phyloP scores from a whole-genome alignment of 805 yeast species.

The Vanderwaltozyma yarrowii region DNA sequence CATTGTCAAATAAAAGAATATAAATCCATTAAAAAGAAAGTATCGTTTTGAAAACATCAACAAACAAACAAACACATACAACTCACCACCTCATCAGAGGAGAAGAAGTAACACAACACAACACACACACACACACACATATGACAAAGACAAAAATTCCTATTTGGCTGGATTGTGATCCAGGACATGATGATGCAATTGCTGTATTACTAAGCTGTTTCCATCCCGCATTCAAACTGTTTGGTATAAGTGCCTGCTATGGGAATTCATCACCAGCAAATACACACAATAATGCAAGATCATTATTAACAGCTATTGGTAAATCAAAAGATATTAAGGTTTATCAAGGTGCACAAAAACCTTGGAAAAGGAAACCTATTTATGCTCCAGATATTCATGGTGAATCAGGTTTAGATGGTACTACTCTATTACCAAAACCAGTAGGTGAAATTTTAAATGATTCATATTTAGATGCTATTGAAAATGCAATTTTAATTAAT shows the following conservation, averaged over 20 bases:
- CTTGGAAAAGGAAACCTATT: conserved; percentile 40
- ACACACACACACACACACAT: neutral
- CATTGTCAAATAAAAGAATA: too few species aligned
- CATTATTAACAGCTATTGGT: conserved; percentile 51
- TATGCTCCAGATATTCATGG: conserved; percentile 66
- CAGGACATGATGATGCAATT: conserved; percentile 82
- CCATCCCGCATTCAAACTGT: conserved; percentile 45
- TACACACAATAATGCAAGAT: conserved; percentile 62
- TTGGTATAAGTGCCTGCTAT: conserved; percentile 67
- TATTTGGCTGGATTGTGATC: conserved; percentile 85
- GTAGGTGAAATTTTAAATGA: conserved; percentile 7
- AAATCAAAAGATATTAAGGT: conserved; percentile 43
- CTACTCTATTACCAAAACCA: conserved; percentile 46
- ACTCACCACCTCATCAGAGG: too few species aligned
- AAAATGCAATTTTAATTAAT: conserved; percentile 34
- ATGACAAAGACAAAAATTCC: conserved; percentile 38
- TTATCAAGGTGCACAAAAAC: conserved; percentile 52
- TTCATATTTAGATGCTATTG: conserved; percentile 33
- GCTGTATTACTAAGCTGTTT: conserved; percentile 58
- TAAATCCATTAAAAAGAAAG: too few species aligned
- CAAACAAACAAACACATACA: too few species aligned
- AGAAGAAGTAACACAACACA: neutral
- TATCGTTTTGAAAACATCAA: too few species aligned
- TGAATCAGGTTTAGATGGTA: conserved; percentile 67
- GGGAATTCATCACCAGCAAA: conserved; percentile 57